A percentile compares a stretch with the other conserved stretches of the same genome.
phyloP scores from a whole-genome alignment of 2,329 filamentous ascomycete genomes.

The Cladosporium sp. region DNA sequence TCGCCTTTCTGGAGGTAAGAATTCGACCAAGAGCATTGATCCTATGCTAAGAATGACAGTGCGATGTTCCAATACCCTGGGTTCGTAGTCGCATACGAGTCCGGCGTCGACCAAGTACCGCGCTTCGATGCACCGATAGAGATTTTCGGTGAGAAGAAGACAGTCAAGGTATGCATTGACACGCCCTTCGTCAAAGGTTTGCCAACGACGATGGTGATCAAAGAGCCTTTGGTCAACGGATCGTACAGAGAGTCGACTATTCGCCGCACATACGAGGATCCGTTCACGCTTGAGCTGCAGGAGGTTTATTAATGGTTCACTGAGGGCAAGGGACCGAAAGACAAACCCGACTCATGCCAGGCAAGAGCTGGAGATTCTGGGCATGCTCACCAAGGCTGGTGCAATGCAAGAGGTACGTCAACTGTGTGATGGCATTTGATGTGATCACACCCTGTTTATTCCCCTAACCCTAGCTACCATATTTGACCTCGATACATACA shows the following conservation, averaged over 20 bases:
- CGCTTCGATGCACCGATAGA: constrained; percentile 48
- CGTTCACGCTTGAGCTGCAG: constrained; percentile 37
- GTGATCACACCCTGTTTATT: no score
- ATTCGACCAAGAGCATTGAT: not conserved
- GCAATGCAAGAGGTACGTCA: no score
- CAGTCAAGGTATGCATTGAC: constrained; percentile 49
- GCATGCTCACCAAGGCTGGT: not conserved
- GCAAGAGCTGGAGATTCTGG: constrained; percentile 30
- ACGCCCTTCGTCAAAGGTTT: constrained; percentile 52
- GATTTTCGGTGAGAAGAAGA: constrained; percentile 50
- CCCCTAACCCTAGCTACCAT: no score
- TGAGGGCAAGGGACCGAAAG: constrained; percentile 34
- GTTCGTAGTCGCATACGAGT: constrained; percentile 54
- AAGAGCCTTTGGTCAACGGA: constrained; percentile 29
- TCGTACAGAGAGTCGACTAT: constrained; percentile 19
- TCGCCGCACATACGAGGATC: constrained; percentile 39
- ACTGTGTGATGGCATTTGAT: no score
- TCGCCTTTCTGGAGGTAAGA: constrained; percentile 15
- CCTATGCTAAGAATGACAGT: constrained; percentile 12
- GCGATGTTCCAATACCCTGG: constrained; percentile 40
- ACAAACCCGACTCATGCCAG: constrained; percentile 33
- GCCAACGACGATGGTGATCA: constrained; percentile 43
- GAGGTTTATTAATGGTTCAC: constrained; percentile 32
- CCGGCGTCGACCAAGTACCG: constrained; percentile 49
- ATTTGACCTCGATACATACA: no score